Conservation (phyloP, 176 grass and related monocot species). For the Oryza glaberrima region DNA sequence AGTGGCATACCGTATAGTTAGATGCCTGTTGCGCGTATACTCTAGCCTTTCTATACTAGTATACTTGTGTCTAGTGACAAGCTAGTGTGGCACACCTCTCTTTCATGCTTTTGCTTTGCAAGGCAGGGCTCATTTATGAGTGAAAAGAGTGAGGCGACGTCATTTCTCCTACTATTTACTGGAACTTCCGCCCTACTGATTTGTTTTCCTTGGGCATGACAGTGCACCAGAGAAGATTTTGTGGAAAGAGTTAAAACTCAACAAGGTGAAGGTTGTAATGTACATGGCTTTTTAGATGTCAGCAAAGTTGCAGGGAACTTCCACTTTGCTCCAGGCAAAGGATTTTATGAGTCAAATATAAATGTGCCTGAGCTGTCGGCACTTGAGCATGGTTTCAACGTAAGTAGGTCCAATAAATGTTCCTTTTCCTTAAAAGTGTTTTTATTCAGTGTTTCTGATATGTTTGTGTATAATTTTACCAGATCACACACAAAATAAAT, state of each 20-base stretch:
- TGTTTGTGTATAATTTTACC: slow-evolving; percentile 34
- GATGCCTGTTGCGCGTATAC: not conserved
- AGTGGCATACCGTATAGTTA: not conserved
- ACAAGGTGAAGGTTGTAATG: slow-evolving; percentile 90
- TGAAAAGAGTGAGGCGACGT: not conserved
- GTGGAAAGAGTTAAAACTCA: slow-evolving; percentile 84
- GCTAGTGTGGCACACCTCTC: not conserved
- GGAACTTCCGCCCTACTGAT: not conserved
- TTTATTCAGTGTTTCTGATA: slow-evolving; percentile 29
- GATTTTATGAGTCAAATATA: slow-evolving; percentile 84
- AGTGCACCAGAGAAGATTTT: slow-evolving; percentile 94
- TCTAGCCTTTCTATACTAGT: not conserved
- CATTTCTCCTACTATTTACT: not conserved
- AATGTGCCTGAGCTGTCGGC: slow-evolving; percentile 64
- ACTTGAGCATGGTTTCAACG: slow-evolving; percentile 78
- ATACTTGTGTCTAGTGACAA: not conserved
- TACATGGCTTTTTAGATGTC: slow-evolving; percentile 91
- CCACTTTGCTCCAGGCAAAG: slow-evolving; percentile 92
- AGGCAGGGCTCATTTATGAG: slow-evolving; percentile 7
- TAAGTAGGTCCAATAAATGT: slow-evolving; percentile 45
- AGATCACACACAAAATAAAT: slow-evolving; percentile 97
- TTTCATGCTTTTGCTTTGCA: not conserved
- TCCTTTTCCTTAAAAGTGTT: slow-evolving; percentile 10
- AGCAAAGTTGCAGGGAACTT: slow-evolving; percentile 97
- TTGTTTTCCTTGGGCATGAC: slow-evolving; percentile 7